Base-by-base conservation (phyloP, 2,329 filamentous ascomycete genomes). In the Whalleya microplaca region DNA sequence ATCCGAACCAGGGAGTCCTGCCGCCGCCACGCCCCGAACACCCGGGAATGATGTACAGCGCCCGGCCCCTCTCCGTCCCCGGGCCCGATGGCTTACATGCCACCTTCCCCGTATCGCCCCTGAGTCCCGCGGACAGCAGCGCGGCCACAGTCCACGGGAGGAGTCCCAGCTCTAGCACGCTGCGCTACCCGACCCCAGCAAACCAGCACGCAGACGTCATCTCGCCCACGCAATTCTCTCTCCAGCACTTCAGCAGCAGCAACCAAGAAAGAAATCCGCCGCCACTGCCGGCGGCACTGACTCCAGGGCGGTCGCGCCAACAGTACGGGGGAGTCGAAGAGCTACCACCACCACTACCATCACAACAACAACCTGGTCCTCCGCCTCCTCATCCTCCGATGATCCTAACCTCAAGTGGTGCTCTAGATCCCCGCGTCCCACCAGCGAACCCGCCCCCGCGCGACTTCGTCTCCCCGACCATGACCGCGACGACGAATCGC, bases 41-140 rank as follows among this genome's bases (percentile, higher is more conserved):
- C 47, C 59, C 56, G 4, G 56, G 46, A 8, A 58, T 59, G 56
- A 53, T 53, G 12, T 51, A 56, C 23, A 48, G 8, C 18, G 48
- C 57, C 41, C 52, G 56, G 1, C 59, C 60, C 2, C 45, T 62
- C 3, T 59, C 58, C 14, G 46, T 53, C 45, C 53, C 58, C 14
- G 51, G 47, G 6, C 51, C 53, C 20, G 58, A 56, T 6, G 52
- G 48, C 2, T 6, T 23, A 5, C 48, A 53, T 29, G 49, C 55
- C 18, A 40, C 53, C 2, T 52, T 56, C 14, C 60, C 60, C 10
- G 50, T 60, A 3, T 61, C 60, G 3, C 58, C 58, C 1, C 27
- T 58, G 3, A 51, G 49, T 37, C 27, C 51, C 23, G 43, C 29
- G 2, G 50, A 23, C 57, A 48, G 40, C 21, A 40, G 7, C 16